Evolutionary conservation across 2,329 filamentous ascomycete genomes (phyloP).

Genomic region (Alternaria sp.): DNA sequence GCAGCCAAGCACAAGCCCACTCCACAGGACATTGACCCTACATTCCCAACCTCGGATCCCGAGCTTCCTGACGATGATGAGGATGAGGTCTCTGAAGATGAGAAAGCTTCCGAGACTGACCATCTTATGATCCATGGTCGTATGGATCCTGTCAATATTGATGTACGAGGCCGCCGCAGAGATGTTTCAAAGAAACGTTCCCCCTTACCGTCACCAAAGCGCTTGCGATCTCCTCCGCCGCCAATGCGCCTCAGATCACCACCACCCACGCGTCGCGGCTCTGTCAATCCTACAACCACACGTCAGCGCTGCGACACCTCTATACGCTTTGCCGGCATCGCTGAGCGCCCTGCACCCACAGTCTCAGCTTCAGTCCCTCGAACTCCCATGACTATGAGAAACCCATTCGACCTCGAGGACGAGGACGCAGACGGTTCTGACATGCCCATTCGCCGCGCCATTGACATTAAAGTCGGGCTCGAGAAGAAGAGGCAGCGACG

Average conservation of each 20-base stretch:
- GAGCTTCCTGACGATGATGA: slow-evolving; percentile 81
- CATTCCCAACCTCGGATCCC: slow-evolving; percentile 92
- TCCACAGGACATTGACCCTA: slow-evolving; percentile 92
- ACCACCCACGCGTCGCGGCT: slow-evolving; percentile 65
- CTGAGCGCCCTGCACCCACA: slow-evolving; percentile 71
- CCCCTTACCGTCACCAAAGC: slow-evolving; percentile 67
- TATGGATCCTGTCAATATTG: slow-evolving; percentile 71
- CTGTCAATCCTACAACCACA: slow-evolving; percentile 42
- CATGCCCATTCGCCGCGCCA: slow-evolving; percentile 84
- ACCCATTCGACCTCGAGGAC: slow-evolving; percentile 51
- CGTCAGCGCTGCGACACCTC: slow-evolving; percentile 52
- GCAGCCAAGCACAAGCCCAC: slow-evolving; percentile 81
- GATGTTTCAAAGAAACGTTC: slow-evolving; percentile 49
- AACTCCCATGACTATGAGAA: slow-evolving; percentile 64
- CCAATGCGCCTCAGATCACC: slow-evolving; percentile 67
- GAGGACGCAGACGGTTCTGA: slow-evolving; percentile 50
- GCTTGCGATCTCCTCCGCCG: slow-evolving; percentile 62
- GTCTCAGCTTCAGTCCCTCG: slow-evolving; percentile 89
- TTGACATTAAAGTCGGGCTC: slow-evolving; percentile 90
- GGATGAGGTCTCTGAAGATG: slow-evolving; percentile 55
- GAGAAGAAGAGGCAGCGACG: slow-evolving; percentile 93
- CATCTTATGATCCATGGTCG: slow-evolving; percentile 73
- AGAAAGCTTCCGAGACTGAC: slow-evolving; percentile 65
- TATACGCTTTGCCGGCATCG: slow-evolving; percentile 62
- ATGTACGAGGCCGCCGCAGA: slow-evolving; percentile 48